phyloP scores from a whole-genome alignment of 345 rosid genomes.

The Clarkia xantiana region DNA sequence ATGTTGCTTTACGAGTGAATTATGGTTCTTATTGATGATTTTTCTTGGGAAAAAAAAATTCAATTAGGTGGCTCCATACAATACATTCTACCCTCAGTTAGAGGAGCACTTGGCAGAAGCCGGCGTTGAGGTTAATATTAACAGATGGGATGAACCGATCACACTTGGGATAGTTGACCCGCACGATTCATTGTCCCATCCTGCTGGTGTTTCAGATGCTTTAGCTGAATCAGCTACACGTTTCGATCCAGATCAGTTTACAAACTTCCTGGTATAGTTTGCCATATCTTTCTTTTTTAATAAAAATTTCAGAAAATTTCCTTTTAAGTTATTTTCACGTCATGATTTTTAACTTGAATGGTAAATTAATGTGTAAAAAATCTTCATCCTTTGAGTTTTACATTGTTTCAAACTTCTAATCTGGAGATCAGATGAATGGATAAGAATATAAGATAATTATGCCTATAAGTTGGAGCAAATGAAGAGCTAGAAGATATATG shows the following conservation, averaged over 20 bases:
- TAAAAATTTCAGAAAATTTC: background rate
- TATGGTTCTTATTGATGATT: background rate
- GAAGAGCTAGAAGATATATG: no score
- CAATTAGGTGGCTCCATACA: conserved; percentile 88
- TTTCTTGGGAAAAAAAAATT: background rate
- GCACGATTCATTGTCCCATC: conserved; percentile 91
- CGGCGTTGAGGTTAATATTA: conserved; percentile 63
- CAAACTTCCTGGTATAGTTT: conserved; percentile 66
- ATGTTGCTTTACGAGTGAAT: background rate
- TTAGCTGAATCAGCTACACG: conserved; percentile 76
- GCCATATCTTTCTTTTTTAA: background rate
- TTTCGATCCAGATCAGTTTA: conserved; percentile 85
- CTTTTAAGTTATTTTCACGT: no score
- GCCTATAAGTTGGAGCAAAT: no score
- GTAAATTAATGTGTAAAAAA: no score
- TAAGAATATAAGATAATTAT: no score
- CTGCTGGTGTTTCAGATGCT: conserved; percentile 91
- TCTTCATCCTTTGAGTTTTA: no score
- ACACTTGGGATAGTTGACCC: conserved; percentile 83
- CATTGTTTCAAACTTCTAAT: no score
- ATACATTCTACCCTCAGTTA: conserved; percentile 77
- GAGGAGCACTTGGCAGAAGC: conserved; percentile 84
- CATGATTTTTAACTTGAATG: background rate
- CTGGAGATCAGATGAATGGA: no score
- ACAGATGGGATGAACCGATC: conserved; percentile 87